Percentiles rank a stretch among this genome's conserved stretches.
phyloP scores from a whole-genome alignment of 2,329 filamentous ascomycete genomes.

The Colletotrichum lini region DNA sequence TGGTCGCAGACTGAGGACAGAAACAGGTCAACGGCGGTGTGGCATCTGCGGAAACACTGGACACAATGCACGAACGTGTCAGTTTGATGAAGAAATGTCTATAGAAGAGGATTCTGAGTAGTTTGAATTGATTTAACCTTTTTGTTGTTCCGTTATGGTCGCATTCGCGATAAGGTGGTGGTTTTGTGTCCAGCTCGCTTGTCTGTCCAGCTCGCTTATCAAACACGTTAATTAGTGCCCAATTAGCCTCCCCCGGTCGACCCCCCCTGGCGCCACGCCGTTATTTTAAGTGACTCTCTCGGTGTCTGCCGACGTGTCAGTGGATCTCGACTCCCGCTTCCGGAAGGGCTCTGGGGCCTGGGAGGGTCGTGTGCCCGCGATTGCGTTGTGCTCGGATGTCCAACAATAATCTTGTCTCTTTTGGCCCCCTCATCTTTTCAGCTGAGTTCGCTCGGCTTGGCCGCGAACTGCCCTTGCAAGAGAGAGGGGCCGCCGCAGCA shows the following conservation, averaged over 20 bases:
- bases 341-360: neutral
- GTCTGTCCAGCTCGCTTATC: too few relatives aligned
- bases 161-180: too few relatives aligned
- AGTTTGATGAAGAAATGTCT: too few relatives aligned
- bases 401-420: neutral
- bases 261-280: neutral
- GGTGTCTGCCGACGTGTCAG: constrained; percentile 20
- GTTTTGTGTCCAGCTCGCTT: too few relatives aligned
- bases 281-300: constrained; percentile 12
- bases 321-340: neutral
- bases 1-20: too few relatives aligned
- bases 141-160: too few relatives aligned
- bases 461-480: neutral
- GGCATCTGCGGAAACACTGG: too few relatives aligned
- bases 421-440: neutral
- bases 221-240: too few relatives aligned
- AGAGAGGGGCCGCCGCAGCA: neutral
- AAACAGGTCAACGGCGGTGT: too few relatives aligned
- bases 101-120: too few relatives aligned
- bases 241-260: neutral
- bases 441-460: constrained; percentile 1
- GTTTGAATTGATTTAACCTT: too few relatives aligned
- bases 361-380: neutral
- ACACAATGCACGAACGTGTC: too few relatives aligned
- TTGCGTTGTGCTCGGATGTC: neutral